phyloP scores from a whole-genome alignment of 225 moss, liverwort and hornwort species.

The Pseudoscleropodium purum region DNA sequence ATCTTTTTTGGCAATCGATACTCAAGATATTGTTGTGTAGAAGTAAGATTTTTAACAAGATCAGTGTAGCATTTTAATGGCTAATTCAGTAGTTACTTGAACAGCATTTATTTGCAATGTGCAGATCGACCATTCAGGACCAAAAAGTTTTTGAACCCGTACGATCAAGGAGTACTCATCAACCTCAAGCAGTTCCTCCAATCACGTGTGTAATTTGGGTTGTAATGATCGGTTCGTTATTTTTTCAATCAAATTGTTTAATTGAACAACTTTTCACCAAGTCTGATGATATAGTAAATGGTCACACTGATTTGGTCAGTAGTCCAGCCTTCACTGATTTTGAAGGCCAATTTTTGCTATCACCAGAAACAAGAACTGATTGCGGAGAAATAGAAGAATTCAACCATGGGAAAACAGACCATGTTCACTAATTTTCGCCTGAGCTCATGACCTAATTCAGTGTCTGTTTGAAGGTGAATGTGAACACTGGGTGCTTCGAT shows the following conservation, averaged over 20 bases:
- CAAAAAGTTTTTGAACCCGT: conserved; percentile 53
- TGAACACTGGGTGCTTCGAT: not conserved
- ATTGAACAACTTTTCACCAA: not conserved
- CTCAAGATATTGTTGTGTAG: not conserved
- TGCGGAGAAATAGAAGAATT: not conserved
- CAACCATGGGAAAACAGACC: not conserved
- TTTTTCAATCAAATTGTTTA: not conserved
- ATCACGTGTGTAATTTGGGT: conserved; percentile 26
- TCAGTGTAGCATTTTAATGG: not conserved
- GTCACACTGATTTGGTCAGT: not conserved
- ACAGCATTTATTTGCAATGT: not conserved
- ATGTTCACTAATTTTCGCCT: not conserved
- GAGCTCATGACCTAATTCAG: not conserved
- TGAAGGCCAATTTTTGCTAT: not conserved
- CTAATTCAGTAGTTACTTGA: not conserved
- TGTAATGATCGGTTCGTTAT: not conserved
- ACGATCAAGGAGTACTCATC: conserved; percentile 32
- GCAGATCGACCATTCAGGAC: conserved; percentile 27
- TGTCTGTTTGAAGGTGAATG: not conserved
- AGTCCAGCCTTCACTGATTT: not conserved
- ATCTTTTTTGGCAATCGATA: not conserved
- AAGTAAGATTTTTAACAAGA: not conserved
- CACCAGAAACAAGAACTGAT: not conserved
- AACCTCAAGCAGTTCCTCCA: conserved; percentile 39
- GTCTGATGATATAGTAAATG: not conserved